A percentile compares a stretch with the other conserved stretches of the same genome.
Conservation (phyloP, 306 rosid species). For the Mimosa pudica region DNA sequence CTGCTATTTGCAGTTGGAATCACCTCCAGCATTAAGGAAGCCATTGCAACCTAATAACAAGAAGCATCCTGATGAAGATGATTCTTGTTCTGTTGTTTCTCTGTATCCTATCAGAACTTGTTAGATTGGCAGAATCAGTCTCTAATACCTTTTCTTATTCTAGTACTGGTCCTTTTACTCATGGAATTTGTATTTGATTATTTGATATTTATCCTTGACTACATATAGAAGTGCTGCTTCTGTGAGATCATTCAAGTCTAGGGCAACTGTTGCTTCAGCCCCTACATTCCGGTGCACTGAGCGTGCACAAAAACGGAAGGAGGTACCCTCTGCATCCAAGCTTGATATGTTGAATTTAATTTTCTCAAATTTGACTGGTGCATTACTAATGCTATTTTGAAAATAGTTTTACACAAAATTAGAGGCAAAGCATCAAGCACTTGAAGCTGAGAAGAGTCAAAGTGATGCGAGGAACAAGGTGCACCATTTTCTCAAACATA, state of each 20-base stretch:
- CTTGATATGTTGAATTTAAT: conserved; percentile 31
- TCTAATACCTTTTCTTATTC: conserved; percentile 20
- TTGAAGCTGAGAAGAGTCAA: conserved; percentile 88
- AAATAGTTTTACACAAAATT: conserved; percentile 76
- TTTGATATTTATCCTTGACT: conserved; percentile 47
- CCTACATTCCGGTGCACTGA: conserved; percentile 75
- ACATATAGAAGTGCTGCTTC: conserved; percentile 58
- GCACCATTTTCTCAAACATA: conserved; percentile 35
- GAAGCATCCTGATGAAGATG: conserved; percentile 92
- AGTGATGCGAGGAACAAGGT: conserved; percentile 95
- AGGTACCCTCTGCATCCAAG: conserved; percentile 55
- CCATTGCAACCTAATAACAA: conserved; percentile 79
- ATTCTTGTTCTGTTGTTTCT: conserved; percentile 81
- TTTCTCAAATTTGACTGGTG: conserved; percentile 27
- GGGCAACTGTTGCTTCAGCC: conserved; percentile 69
- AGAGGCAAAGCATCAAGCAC: conserved; percentile 87
- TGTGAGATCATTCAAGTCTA: conserved; percentile 50
- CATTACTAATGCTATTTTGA: conserved; percentile 28
- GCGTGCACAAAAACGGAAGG: conserved; percentile 92
- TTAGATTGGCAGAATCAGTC: conserved; percentile 8
- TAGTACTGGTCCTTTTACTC: conserved; percentile 20
- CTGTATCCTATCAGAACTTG: conserved; percentile 65
- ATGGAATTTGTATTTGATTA: conserved; percentile 28
- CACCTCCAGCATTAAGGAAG: conserved; percentile 57
- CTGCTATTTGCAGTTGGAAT: conserved; percentile 61